Percentiles rank a stretch among this genome's conserved stretches.
phyloP scores from a whole-genome alignment of 441 rosid genomes.

The Raphanus hybrid region DNA sequence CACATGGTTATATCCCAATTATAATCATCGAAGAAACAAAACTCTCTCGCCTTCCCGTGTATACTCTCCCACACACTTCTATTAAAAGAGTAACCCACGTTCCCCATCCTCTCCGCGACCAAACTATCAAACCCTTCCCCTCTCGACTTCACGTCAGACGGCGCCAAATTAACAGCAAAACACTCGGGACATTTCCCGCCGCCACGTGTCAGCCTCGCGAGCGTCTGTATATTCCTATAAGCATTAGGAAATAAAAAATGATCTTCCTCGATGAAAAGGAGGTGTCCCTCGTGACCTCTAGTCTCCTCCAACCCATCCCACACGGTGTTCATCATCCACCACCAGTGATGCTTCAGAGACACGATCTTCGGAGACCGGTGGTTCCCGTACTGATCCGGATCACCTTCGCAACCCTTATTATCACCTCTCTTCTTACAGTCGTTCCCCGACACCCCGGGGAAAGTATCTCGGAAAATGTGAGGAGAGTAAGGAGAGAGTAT shows the following conservation, averaged over 20 bases:
- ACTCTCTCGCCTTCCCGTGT: constrained; percentile 73
- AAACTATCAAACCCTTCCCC: constrained; percentile 75
- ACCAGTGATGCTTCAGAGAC: constrained; percentile 98
- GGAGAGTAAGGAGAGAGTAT: constrained; percentile 87
- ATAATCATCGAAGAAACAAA: constrained; percentile 93
- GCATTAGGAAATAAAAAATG: constrained; percentile 96
- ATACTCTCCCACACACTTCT: constrained; percentile 84
- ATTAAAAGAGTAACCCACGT: constrained; percentile 85
- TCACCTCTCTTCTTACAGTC: constrained; percentile 83
- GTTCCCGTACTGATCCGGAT: constrained; percentile 94
- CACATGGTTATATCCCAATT: constrained; percentile 99
- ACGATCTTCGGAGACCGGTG: constrained; percentile 84
- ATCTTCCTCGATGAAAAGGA: constrained; percentile 95
- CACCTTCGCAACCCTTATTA: constrained; percentile 68
- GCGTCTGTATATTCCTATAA: constrained; percentile 82
- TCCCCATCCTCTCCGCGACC: constrained; percentile 96
- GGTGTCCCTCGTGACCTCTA: constrained; percentile 58
- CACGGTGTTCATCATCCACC: constrained; percentile 99
- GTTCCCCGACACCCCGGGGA: constrained; percentile 68
- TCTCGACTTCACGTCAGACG: constrained; percentile 85
- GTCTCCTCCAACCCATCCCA: constrained; percentile 94
- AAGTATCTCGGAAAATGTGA: constrained; percentile 61
- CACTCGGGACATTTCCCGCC: constrained; percentile 77
- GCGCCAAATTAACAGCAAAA: constrained; percentile 92
- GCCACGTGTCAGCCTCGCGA: constrained; percentile 52